These are phyloP conservation scores for Piper longum DNA, from an alignment of 164 flowering plant species.

Conservation along the genomic window DNA sequence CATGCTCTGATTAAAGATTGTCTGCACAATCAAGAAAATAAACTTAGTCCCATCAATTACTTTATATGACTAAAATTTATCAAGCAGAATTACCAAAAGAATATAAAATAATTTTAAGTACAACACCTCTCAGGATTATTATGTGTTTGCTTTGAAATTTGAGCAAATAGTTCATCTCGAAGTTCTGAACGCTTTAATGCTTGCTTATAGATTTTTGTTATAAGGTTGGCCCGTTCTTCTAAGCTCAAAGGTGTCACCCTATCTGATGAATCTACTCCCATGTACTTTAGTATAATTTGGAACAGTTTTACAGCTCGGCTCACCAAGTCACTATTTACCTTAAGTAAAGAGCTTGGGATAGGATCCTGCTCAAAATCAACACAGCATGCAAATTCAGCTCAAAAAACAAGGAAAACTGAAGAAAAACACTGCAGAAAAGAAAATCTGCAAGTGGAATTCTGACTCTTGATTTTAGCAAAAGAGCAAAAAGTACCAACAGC, in stretches of 20 bases:
- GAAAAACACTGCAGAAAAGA: background rate
- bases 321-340: conserved; percentile 62
- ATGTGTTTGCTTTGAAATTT: conserved; percentile 88
- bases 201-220: conserved; percentile 81
- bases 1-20: conserved; percentile 72
- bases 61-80: background rate
- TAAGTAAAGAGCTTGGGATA: conserved; percentile 88
- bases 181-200: conserved; percentile 90
- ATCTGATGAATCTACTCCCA: conserved; percentile 83
- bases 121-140: conserved; percentile 74
- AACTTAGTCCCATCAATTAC: conserved; percentile 1
- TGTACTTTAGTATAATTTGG: conserved; percentile 80
- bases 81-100: background rate
- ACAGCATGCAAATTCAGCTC: conserved; percentile 5
- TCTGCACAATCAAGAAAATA: conserved; percentile 27
- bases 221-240: conserved; percentile 76
- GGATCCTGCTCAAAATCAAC: conserved; percentile 55
- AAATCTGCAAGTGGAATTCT: background rate
- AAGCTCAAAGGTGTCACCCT: conserved; percentile 43
- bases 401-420: background rate
- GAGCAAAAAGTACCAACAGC: background rate
- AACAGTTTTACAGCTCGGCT: conserved; percentile 74
- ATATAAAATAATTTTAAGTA: background rate
- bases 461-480: background rate
- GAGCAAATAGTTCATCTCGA: conserved; percentile 90